Percentiles rank a stretch among this genome's conserved stretches.
These are phyloP conservation scores for Zoysia japonica DNA, from an alignment of 176 grass and related monocot species.

Conservation along the genomic window DNA sequence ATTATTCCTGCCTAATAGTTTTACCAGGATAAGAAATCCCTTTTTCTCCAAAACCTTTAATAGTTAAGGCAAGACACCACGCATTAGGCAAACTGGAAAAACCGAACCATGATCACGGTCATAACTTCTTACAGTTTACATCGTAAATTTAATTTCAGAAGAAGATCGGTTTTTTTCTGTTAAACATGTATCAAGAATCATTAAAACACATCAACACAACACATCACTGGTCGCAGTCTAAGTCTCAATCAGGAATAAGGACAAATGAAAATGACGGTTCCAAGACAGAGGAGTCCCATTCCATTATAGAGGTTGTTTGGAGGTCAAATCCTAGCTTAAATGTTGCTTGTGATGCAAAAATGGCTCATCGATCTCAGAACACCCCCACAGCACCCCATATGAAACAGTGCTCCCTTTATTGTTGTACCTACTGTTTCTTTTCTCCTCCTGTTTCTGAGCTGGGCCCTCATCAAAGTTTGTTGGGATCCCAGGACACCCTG, in stretches of 20 bases:
- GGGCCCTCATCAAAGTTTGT: constrained; percentile 14
- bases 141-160: neutral
- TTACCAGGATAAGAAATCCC: neutral
- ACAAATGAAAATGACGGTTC: constrained; percentile 15
- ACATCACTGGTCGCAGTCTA: neutral
- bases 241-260: neutral
- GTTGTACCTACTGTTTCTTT: constrained; percentile 40
- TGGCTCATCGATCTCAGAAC: constrained; percentile 6
- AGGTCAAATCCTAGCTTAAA: constrained; percentile 20
- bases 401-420: constrained; percentile 21
- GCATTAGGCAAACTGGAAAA: neutral
- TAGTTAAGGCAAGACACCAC: neutral
- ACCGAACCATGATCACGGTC: neutral
- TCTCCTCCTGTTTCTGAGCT: neutral
- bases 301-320: neutral
- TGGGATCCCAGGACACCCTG: constrained; percentile 14
- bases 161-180: neutral
- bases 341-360: constrained; percentile 34
- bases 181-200: neutral
- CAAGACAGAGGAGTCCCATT: neutral
- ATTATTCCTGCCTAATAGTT: neutral
- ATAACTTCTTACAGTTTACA: neutral
- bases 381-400: constrained; percentile 12
- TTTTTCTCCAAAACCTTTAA: neutral
- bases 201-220: neutral